A percentile compares a stretch with the other conserved stretches of the same genome.
Conservation (phyloP, 2,329 filamentous ascomycete genomes). For the Bimuria novae-zelandiae region DNA sequence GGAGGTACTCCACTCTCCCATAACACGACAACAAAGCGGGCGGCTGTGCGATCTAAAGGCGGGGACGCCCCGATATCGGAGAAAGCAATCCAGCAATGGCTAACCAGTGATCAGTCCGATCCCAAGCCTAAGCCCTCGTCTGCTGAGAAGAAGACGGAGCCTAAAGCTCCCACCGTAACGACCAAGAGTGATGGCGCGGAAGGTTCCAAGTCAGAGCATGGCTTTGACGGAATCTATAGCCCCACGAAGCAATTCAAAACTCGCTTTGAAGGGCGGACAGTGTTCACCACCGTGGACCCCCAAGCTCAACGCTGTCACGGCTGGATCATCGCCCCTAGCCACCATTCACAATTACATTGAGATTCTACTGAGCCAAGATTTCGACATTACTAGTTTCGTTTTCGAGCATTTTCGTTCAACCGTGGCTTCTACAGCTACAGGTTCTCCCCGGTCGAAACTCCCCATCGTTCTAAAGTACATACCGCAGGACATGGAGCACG, state of each 20-base stretch:
- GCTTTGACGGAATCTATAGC: background rate
- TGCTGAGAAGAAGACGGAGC: background rate
- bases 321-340: background rate
- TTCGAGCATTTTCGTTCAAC: background rate
- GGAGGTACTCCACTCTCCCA: too few relatives aligned
- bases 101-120: background rate
- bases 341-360: background rate
- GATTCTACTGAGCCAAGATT: background rate
- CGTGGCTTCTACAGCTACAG: background rate
- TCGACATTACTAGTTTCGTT: background rate
- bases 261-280: too few relatives aligned
- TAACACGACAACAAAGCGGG: background rate
- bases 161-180: background rate
- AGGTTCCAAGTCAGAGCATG: background rate
- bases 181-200: background rate
- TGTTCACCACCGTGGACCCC: too few relatives aligned
- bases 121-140: background rate
- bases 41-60: too few relatives aligned
- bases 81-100: too few relatives aligned
- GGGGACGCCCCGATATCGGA: too few relatives aligned
- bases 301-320: background rate
- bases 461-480: background rate
- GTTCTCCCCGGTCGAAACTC: background rate
- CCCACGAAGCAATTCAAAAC: background rate
- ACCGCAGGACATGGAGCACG: background rate